Conservation (phyloP, 257 asterid species). For the Coffea canephora region DNA sequence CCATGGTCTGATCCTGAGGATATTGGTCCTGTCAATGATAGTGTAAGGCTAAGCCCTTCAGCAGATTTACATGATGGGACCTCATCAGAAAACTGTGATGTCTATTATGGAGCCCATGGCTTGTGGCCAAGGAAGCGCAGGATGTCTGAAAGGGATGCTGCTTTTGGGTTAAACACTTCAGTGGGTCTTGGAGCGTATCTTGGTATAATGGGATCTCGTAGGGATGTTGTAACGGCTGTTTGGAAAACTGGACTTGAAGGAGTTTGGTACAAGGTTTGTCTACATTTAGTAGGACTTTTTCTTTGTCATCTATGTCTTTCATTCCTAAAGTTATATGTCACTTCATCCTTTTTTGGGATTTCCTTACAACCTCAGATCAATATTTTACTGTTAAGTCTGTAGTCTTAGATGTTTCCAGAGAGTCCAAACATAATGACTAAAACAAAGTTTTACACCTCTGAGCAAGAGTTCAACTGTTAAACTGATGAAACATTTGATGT, state of each 20-base stretch:
- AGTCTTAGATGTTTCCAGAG: not conserved
- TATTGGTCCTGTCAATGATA: slow-evolving; percentile 44
- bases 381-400: not conserved
- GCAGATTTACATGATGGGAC: slow-evolving; percentile 47
- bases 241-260: slow-evolving; percentile 99
- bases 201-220: slow-evolving; percentile 98
- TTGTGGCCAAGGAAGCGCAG: slow-evolving; percentile 99
- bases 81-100: slow-evolving; percentile 51
- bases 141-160: slow-evolving; percentile 98
- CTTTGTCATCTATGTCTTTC: slow-evolving; percentile 1
- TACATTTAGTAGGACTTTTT: not conserved
- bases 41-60: slow-evolving; percentile 44
- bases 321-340: not conserved
- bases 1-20: slow-evolving; percentile 94
- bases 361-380: not conserved
- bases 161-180: slow-evolving; percentile 90
- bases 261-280: slow-evolving; percentile 90
- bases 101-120: slow-evolving; percentile 63
- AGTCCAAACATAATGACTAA: not conserved
- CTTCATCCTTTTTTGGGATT: not conserved
- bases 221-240: slow-evolving; percentile 95
- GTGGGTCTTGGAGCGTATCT: slow-evolving; percentile 96
- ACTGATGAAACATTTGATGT: not conserved
- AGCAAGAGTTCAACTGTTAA: too few relatives aligned
- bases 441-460: not conserved